Evolutionary conservation across 768 basidiomycete genomes (phyloP).

Genomic region (Mycena sanguinolenta): DNA sequence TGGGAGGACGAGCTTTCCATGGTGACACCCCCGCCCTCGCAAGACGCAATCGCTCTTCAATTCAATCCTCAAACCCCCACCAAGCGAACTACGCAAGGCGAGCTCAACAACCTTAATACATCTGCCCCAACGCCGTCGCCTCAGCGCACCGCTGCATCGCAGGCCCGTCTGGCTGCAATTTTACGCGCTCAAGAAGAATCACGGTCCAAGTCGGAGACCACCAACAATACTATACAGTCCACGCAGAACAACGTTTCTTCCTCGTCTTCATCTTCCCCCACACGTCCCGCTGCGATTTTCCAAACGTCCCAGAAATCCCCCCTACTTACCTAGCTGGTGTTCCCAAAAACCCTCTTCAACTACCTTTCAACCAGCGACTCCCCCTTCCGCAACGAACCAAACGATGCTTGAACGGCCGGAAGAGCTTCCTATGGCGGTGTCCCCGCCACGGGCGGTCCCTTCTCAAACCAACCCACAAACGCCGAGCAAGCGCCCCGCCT

Average conservation of each 20-base stretch:
- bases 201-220: background rate
- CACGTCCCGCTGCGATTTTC: background rate
- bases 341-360: constrained; percentile 1
- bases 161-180: constrained; percentile 22
- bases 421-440: background rate
- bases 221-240: background rate
- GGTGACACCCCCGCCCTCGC: background rate
- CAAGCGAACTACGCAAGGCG: constrained; percentile 15
- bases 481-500: constrained; percentile 20
- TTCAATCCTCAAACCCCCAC: constrained; percentile 3
- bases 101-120: constrained; percentile 11
- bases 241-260: background rate
- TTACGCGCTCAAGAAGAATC: constrained; percentile 1
- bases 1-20: constrained; percentile 31
- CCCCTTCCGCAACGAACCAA: too few species aligned
- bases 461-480: constrained; percentile 11
- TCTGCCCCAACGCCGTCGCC: constrained; percentile 16
- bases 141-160: constrained; percentile 12
- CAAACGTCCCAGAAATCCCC: background rate
- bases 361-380: constrained; percentile 10
- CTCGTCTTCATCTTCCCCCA: constrained; percentile 24
- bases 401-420: constrained; percentile 14
- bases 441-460: background rate
- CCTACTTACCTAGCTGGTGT: constrained; percentile 14
- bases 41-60: background rate